Percentiles rank a stretch among this genome's conserved stretches.
Conservation (phyloP, 2,329 filamentous ascomycete genomes). For the Thielaviopsis punctulata region DNA sequence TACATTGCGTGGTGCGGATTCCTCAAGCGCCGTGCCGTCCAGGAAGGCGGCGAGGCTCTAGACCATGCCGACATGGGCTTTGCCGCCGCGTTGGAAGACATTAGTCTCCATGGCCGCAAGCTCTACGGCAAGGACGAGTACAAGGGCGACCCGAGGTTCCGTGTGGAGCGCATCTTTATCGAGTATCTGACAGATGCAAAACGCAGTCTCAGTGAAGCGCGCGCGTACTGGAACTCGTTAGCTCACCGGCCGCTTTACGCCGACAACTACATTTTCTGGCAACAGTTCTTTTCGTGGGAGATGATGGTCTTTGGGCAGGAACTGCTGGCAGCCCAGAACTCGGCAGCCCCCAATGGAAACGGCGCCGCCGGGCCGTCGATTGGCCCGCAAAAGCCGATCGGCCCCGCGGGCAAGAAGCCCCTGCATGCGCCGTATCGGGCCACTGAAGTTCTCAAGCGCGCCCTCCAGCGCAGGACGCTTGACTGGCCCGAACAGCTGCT, state of each 20-base stretch:
- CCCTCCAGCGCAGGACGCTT: conserved; percentile 41
- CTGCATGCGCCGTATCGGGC: conserved; percentile 50
- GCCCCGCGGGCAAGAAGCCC: not conserved
- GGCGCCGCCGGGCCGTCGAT: too few species aligned
- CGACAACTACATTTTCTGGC: conserved; percentile 84
- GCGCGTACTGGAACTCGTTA: conserved; percentile 60
- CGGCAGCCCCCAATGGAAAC: not conserved
- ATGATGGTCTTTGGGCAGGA: conserved; percentile 39
- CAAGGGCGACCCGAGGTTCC: conserved; percentile 73
- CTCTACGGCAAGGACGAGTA: conserved; percentile 57
- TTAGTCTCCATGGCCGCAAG: conserved; percentile 59
- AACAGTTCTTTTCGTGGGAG: conserved; percentile 83
- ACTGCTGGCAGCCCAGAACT: conserved; percentile 19
- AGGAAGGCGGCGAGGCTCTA: conserved; percentile 61
- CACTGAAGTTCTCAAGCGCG: conserved; percentile 59
- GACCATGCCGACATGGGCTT: conserved; percentile 86
- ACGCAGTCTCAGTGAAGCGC: conserved; percentile 57
- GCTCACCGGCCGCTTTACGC: conserved; percentile 44
- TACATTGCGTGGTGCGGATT: conserved; percentile 92
- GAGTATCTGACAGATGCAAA: conserved; percentile 80
- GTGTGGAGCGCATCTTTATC: conserved; percentile 80
- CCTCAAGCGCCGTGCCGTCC: conserved; percentile 62
- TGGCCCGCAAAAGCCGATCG: not conserved
- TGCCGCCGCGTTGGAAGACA: conserved; percentile 68
- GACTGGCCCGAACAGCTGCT: conserved; percentile 65